These are phyloP conservation scores for Sclerotinia borealis DNA, from an alignment of 2,329 filamentous ascomycete species.

Conservation along the genomic window DNA sequence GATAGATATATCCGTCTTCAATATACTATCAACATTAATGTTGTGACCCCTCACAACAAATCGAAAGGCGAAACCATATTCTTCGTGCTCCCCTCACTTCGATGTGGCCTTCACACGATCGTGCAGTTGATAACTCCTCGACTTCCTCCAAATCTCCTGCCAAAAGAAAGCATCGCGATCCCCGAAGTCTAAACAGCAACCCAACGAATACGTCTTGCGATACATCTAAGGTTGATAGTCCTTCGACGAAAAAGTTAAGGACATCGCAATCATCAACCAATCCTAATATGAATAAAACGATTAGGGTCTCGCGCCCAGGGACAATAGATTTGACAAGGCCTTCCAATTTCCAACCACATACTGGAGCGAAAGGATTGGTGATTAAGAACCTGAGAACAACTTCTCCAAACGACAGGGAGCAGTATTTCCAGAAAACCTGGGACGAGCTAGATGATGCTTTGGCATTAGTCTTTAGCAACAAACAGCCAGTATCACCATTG, in stretches of 20 bases:
- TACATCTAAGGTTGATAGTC: neutral
- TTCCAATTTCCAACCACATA: slow-evolving; percentile 59
- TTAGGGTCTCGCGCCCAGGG: slow-evolving; percentile 16
- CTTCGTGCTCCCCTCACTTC: slow-evolving; percentile 26
- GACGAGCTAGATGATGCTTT: slow-evolving; percentile 68
- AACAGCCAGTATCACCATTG: slow-evolving; percentile 62
- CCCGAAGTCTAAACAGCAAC: slow-evolving; percentile 9
- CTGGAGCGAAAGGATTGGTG: slow-evolving; percentile 77
- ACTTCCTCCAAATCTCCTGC: slow-evolving; percentile 11
- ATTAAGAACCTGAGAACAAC: slow-evolving; percentile 81
- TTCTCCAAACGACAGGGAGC: slow-evolving; percentile 55
- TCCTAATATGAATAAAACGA: slow-evolving; percentile 24
- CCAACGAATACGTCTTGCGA: neutral
- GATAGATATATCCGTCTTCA: neutral
- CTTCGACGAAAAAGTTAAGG: slow-evolving; percentile 63
- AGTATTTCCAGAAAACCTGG: slow-evolving; percentile 74
- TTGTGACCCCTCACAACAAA: slow-evolving; percentile 11
- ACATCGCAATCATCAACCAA: slow-evolving; percentile 53
- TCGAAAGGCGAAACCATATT: slow-evolving; percentile 7
- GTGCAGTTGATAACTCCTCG: slow-evolving; percentile 20
- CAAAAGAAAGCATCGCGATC: slow-evolving; percentile 22
- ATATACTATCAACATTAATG: slow-evolving; percentile 4
- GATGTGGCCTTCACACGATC: slow-evolving; percentile 29
- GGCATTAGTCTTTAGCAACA: slow-evolving; percentile 62
- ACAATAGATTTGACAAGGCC: slow-evolving; percentile 25